Base-by-base conservation (phyloP, 257 asterid genomes). In the Catharanthus roseus region DNA sequence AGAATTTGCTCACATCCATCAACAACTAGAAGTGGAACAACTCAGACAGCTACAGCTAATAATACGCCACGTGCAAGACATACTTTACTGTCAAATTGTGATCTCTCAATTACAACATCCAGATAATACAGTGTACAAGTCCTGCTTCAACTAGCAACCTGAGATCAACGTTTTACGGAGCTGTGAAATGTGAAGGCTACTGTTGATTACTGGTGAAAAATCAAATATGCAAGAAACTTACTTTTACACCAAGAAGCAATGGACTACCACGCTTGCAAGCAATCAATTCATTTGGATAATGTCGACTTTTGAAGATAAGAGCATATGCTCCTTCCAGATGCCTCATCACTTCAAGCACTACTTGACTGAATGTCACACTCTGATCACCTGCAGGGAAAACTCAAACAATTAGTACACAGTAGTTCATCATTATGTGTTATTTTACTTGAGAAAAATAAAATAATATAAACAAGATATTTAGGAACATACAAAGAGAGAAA, bases 231-330 rank as follows among this genome's bases (percentile, higher is more conserved):
- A 75, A 24, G 39, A 12, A 58, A 82, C 92, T 85, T 86, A 95
- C 99, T 85, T 95, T 95, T 53, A 91, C 96, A 44, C 99, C 99
- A 77, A 95, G 99, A 67, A 95, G 89, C 85, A 95, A 82, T 13
- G 99, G 97, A 81, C 99, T 95, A 61, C 99, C 99, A 79, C 97
- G 97, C 80, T 91, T 95, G 82, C 99, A 95, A 29, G 97, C 99
- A 82, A 95, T 77, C 87, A 95, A 80, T 80, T 95, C 99, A 83
- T 87, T 88, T 71, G 99, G 99, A 82, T 87, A 95, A 79, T 89
- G 95, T 19, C 81, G 86, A 77, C 97, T 95, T 80, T 95, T 95
- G 72, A 95, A 95, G 77, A 92, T 85, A 66, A 95, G 99, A 64
- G 97, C 99, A 87, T 95, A 95, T 74, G 99, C 97, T 82, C 99